Conservation (phyloP, 1,284 basidiomycete species). For the Chalciporus piperatoides region DNA sequence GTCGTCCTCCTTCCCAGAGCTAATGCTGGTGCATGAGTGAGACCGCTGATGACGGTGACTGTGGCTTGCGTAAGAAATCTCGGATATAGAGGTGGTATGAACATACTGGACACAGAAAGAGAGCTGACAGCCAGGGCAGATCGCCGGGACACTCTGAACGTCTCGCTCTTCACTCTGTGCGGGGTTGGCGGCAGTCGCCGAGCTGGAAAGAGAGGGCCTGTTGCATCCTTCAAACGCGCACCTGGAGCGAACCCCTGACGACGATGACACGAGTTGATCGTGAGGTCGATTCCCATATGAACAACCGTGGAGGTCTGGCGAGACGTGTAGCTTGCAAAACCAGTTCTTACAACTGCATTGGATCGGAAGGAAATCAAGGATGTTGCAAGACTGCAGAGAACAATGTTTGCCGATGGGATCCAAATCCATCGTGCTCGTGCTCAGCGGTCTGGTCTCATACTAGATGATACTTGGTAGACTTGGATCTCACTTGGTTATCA, state of each 20-base stretch:
- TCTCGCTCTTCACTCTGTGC: slow-evolving; percentile 25
- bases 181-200: slow-evolving; percentile 29
- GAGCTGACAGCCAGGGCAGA: slow-evolving; percentile 51
- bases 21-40: slow-evolving; percentile 44
- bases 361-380: slow-evolving; percentile 52
- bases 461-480: too few species aligned
- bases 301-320: slow-evolving; percentile 58
- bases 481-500: too few species aligned
- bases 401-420: slow-evolving; percentile 46
- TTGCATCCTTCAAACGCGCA: slow-evolving; percentile 52
- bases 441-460: too few species aligned
- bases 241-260: slow-evolving; percentile 36
- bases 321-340: slow-evolving; percentile 51
- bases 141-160: slow-evolving; percentile 17
- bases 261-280: background rate
- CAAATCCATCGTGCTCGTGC: slow-evolving; percentile 37
- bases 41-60: slow-evolving; percentile 61
- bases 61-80: slow-evolving; percentile 17
- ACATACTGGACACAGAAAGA: slow-evolving; percentile 63
- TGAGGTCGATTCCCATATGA: slow-evolving; percentile 19
- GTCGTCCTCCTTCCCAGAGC: slow-evolving; percentile 9
- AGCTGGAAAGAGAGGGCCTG: slow-evolving; percentile 49
- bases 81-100: slow-evolving; percentile 6
- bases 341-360: slow-evolving; percentile 42
- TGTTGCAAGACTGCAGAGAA: slow-evolving; percentile 41